Conservation (phyloP, 108 stramenopile species). For the Conticribra guillardii region DNA sequence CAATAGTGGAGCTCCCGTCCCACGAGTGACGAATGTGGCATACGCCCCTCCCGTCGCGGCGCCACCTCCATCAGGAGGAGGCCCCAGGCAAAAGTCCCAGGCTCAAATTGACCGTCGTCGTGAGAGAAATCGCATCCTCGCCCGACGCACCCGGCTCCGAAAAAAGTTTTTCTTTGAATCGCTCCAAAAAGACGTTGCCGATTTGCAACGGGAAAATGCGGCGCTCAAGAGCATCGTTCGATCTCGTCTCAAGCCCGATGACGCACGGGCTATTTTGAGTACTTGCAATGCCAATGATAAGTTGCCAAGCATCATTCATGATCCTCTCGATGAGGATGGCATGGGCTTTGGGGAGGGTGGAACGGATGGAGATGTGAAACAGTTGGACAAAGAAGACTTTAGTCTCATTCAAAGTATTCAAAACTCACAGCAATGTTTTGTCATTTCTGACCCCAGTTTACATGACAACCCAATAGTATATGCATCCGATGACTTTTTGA, state of each 20-base stretch:
- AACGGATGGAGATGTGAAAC: constrained; percentile 24
- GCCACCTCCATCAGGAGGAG: constrained; percentile 23
- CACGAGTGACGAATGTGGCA: not conserved
- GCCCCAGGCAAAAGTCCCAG: constrained; percentile 73
- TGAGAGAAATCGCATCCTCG: constrained; percentile 95
- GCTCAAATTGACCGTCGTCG: constrained; percentile 89
- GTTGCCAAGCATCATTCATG: constrained; percentile 62
- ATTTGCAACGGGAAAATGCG: constrained; percentile 81
- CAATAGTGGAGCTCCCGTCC: not conserved
- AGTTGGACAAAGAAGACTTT: constrained; percentile 86
- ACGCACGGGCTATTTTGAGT: constrained; percentile 53
- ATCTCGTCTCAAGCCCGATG: constrained; percentile 56
- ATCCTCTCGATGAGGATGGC: constrained; percentile 48
- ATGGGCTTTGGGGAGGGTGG: constrained; percentile 31
- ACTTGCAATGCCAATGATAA: constrained; percentile 69
- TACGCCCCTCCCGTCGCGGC: constrained; percentile 2
- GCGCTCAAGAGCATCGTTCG: constrained; percentile 79
- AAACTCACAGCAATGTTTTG: constrained; percentile 91
- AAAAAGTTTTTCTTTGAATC: constrained; percentile 98
- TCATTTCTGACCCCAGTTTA: constrained; percentile 95
- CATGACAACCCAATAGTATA: constrained; percentile 97
- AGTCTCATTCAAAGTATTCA: constrained; percentile 89
- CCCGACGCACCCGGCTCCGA: constrained; percentile 93
- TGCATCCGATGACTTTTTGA: constrained; percentile 85
- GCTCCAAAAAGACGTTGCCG: constrained; percentile 89